These are phyloP conservation scores for Sicyos edulis DNA, from an alignment of 306 rosid species.

Conservation along the genomic window DNA sequence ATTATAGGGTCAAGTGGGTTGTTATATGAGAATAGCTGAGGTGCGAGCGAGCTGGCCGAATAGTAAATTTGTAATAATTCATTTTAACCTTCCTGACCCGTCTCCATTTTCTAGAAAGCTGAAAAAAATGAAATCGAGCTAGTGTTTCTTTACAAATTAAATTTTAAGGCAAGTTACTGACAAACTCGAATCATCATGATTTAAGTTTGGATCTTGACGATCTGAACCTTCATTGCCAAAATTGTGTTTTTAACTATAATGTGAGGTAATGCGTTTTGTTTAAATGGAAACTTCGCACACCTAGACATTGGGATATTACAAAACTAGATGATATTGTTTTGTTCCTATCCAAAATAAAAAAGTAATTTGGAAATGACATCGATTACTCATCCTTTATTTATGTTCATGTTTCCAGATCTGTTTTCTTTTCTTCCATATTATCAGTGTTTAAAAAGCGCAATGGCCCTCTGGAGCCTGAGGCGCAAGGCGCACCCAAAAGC, in stretches of 20 bases:
- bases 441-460: too few relatives aligned
- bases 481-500: too few relatives aligned
- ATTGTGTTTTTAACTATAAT: neutral
- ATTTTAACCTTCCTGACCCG: neutral
- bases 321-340: neutral
- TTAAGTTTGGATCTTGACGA: neutral
- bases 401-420: neutral
- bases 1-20: too few relatives aligned
- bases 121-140: neutral
- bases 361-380: neutral
- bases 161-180: neutral
- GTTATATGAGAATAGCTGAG: too few relatives aligned
- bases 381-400: neutral
- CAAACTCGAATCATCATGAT: neutral
- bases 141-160: conserved; percentile 6
- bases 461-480: too few relatives aligned
- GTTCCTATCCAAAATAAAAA: too few relatives aligned
- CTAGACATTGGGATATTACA: neutral
- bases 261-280: neutral
- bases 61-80: too few relatives aligned
- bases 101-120: neutral
- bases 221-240: neutral
- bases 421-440: neutral
- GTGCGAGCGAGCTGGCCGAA: too few relatives aligned
- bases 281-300: neutral